Evolutionary conservation across 2,329 filamentous ascomycete species (phyloP).

Genomic region (Didymella exigua): DNA sequence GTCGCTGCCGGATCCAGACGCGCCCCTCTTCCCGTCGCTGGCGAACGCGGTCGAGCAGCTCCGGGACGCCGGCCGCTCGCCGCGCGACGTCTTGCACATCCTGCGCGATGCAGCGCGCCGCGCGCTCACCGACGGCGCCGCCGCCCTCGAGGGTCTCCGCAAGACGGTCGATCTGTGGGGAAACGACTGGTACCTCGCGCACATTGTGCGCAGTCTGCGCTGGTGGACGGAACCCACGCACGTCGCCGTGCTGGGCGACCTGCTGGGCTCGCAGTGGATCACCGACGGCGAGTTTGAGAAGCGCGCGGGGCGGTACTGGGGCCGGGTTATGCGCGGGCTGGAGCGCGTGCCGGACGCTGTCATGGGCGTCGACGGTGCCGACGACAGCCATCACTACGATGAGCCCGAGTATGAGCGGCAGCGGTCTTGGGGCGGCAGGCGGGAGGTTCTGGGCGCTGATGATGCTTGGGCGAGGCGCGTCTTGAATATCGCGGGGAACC

Average conservation of each 20-base stretch:
- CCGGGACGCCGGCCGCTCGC: slow-evolving; percentile 23
- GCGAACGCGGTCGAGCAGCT: slow-evolving; percentile 40
- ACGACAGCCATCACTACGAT: slow-evolving; percentile 30
- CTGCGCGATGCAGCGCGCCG: slow-evolving; percentile 26
- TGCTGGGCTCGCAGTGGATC: slow-evolving; percentile 96
- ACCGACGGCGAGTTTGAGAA: slow-evolving; percentile 79
- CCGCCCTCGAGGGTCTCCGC: slow-evolving; percentile 68
- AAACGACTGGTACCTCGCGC: slow-evolving; percentile 92
- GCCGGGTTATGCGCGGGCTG: slow-evolving; percentile 73
- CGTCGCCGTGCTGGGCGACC: slow-evolving; percentile 84
- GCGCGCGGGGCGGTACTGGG: slow-evolving; percentile 79
- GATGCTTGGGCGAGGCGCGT: slow-evolving; percentile 73
- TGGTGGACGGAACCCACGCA: slow-evolving; percentile 90
- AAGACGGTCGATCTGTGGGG: slow-evolving; percentile 89
- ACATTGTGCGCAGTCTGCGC: slow-evolving; percentile 82
- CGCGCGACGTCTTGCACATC: slow-evolving; percentile 13
- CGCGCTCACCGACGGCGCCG: slow-evolving; percentile 65
- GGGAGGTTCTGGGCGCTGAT: slow-evolving; percentile 52
- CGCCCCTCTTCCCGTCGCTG: slow-evolving; percentile 49
- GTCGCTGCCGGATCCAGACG: slow-evolving; percentile 65
- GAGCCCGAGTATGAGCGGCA: slow-evolving; percentile 7
- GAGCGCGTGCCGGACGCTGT: slow-evolving; percentile 61
- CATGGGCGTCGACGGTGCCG: slow-evolving; percentile 33
- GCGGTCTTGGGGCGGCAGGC: slow-evolving; percentile 32
- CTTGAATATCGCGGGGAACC: slow-evolving; percentile 92